Evolutionary conservation across 768 basidiomycete species (phyloP), one percentile per base, ranked within the genome.

Genomic region (Paxillus ammoniavirescens): DNA sequence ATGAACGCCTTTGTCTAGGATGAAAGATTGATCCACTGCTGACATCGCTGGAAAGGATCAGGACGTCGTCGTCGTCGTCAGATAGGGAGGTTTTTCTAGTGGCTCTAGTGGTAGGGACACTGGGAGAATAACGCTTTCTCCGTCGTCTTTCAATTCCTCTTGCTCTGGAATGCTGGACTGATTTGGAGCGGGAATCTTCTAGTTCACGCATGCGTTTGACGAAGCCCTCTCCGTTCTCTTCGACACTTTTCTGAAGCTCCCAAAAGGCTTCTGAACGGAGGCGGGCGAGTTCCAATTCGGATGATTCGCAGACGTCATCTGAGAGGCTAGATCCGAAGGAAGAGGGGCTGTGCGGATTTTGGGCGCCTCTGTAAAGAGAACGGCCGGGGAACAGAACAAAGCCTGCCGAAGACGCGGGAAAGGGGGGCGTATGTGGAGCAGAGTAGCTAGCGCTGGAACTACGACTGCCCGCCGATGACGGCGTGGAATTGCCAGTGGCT

Each of bases 131-230:
- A 31, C 74, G 72, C 61, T 77, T 78, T 59, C 71, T 75, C 15
- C 75, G 75, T 55, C 77, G 73, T 61, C 69, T 73, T 52, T 75
- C 73, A 23, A 69, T 54, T 18, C 73, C 73, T 47, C 74, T 75
- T 50, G 72, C 67, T 41, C 73, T 75, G 35, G 67, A 67, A 52
- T 72, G 68, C 13, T 69, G 64, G 47, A 66, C 71, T 33, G 72
- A 71, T 53, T 71, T 70, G 36, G 78, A 78, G 51, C 82, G 74
- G 23, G 75, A 74, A 46, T 75, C 69, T 66, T 89, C 87, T 63
- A 83, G 86, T 58, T 87, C 82, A 51, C 84, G 84, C 87, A 90
- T 89, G 48, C 84, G 82, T 52, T 75, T 79, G 12, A 90, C 77
- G 45, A 89, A 76, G 7, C 83, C 81, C 59, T 89, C 86, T 17